phyloP scores from a whole-genome alignment of 441 rosid species.

The Kokia cookei region DNA sequence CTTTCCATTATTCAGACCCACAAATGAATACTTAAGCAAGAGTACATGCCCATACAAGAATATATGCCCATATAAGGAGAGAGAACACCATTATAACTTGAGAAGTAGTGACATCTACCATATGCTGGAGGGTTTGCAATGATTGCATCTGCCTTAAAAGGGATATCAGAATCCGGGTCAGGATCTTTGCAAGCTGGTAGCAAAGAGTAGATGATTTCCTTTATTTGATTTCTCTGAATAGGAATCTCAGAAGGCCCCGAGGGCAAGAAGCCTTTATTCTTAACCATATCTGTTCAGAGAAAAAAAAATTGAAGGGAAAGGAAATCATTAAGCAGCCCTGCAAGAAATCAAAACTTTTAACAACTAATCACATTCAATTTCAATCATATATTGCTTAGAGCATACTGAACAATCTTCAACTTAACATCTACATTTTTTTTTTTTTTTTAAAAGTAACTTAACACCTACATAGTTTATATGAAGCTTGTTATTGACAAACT shows the following conservation, averaged over 20 bases:
- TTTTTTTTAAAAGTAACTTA: not conserved
- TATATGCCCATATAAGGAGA: not conserved
- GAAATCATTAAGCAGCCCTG: conserved; percentile 4
- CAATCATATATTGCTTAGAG: not conserved
- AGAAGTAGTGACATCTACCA: conserved; percentile 42
- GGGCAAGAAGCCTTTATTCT: conserved; percentile 97
- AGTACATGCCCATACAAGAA: not conserved
- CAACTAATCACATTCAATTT: conserved; percentile 4
- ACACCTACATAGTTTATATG: not conserved
- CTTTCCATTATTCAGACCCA: not conserved
- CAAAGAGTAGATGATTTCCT: conserved; percentile 80
- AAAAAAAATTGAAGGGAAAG: conserved; percentile 19
- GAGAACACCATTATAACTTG: not conserved
- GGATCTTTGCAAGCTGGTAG: conserved; percentile 95
- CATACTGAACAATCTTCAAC: not conserved
- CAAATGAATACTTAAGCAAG: not conserved
- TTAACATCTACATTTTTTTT: not conserved
- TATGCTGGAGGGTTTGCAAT: conserved; percentile 99
- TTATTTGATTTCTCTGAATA: conserved; percentile 79
- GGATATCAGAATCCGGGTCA: conserved; percentile 74
- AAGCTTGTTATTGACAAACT: not conserved
- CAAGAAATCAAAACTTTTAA: conserved; percentile 4
- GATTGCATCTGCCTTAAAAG: conserved; percentile 95
- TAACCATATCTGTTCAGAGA: conserved; percentile 83
- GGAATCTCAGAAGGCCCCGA: conserved; percentile 98